Base-by-base conservation (phyloP, 306 rosid species). In the Castanospermum australe region DNA sequence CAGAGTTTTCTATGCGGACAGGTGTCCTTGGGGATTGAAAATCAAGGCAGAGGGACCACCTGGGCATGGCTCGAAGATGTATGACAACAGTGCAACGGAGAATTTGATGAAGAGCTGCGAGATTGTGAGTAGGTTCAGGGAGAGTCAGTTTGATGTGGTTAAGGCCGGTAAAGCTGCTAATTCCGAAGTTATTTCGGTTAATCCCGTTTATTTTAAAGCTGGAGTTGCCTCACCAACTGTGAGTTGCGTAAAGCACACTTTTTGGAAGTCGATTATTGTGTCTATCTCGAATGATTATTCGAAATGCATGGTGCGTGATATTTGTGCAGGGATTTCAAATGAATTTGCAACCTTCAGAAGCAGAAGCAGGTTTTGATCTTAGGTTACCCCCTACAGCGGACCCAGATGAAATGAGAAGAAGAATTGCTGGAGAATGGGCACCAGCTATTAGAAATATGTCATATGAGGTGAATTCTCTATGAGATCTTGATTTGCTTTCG, bases 331-430 rank as follows among this genome's bases (percentile, higher is more conserved):
- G 95, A 30, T 94, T 92, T 86, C 90, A 64, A 59, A 95, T 95
- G 99, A 95, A 95, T 60, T 84, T 92, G 87, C 99, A 92, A 67
- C 96, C 99, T 65, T 95, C 97, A 0, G 96, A 88, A 81, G 99
- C 97, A 0, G 99, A 92, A 30, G 99, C 98, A 8, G 97, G 98
- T 15, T 94, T 94, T 56, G 87, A 94, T 79, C 67, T 92, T 35
- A 82, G 97, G 78, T 24, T 94, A 67, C 91, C 99, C 12, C 97
- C 99, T 0, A 86, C 89, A 0, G 84, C 87, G 0, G 90, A 92
- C 76, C 93, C 90, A 2, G 96, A 89, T 35, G 86, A 80, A 63
- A 44, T 95, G 71, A 91, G 81, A 77, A 84, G 88, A 85, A 86
- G 86, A 77, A 90, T 91, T 78, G 85, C 91, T 0, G 83, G 77